Conservation (phyloP, 2,329 filamentous ascomycete genomes). For the Colletotrichum gloeosporioides region DNA sequence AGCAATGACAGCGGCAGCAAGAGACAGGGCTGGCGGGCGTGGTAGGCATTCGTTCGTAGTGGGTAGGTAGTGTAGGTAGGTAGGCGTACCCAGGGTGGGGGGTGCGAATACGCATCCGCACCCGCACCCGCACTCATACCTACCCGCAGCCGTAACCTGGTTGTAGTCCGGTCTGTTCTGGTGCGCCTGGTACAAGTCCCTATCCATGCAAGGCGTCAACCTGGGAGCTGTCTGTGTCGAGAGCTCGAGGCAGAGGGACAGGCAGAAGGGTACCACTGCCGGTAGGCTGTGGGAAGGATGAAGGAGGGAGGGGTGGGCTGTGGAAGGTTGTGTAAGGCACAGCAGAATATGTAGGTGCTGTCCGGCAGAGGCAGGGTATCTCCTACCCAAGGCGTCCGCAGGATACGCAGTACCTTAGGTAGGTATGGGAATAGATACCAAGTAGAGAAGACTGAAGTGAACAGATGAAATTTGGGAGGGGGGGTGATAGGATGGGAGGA, state of each 20-base stretch:
- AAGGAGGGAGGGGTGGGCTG: background rate
- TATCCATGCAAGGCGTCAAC: constrained; percentile 9
- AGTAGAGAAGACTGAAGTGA: background rate
- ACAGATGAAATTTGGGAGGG: background rate
- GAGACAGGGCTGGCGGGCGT: constrained; percentile 12
- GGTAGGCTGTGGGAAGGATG: background rate
- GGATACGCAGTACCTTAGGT: background rate
- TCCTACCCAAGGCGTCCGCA: background rate
- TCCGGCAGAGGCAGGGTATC: background rate
- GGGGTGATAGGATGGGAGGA: background rate
- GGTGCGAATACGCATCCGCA: background rate
- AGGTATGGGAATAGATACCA: background rate
- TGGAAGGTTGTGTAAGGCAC: background rate
- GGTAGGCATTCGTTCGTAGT: background rate
- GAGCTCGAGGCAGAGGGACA: background rate
- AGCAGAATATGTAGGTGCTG: background rate
- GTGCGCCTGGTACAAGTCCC: background rate
- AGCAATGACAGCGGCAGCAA: constrained; percentile 8
- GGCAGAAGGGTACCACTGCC: constrained; percentile 7
- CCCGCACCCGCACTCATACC: background rate
- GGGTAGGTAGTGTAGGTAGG: too few species aligned
- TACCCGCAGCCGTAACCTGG: background rate
- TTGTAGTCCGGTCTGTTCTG: background rate
- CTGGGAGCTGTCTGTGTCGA: background rate
- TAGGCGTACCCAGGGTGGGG: background rate